These are phyloP conservation scores for Xylariaceae sp. DNA, from an alignment of 2,329 filamentous ascomycete genomes.

Conservation along the genomic window DNA sequence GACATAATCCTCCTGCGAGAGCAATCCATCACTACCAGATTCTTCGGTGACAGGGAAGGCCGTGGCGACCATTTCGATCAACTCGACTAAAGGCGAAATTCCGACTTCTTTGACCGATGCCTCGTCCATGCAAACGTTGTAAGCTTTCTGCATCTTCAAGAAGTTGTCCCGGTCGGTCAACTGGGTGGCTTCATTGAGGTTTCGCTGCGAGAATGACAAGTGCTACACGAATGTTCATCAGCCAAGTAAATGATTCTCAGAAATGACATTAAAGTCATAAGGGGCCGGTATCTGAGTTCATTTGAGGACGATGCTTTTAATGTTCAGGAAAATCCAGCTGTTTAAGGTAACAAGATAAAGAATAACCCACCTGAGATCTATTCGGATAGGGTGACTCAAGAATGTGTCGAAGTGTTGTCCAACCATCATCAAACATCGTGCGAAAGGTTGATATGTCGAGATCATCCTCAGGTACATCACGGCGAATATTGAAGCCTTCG, in stretches of 20 bases:
- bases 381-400: slow-evolving; percentile 50
- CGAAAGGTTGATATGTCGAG: slow-evolving; percentile 52
- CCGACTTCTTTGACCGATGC: slow-evolving; percentile 47
- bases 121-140: slow-evolving; percentile 60
- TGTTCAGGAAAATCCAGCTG: too few relatives aligned
- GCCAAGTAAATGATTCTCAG: too few relatives aligned
- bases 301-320: too few relatives aligned
- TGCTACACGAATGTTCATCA: too few relatives aligned
- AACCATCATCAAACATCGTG: slow-evolving; percentile 53
- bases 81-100: slow-evolving; percentile 44
- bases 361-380: slow-evolving; percentile 25
- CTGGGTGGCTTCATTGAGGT: slow-evolving; percentile 27
- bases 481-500: slow-evolving; percentile 55
- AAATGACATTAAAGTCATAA: too few relatives aligned
- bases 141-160: slow-evolving; percentile 55
- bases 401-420: slow-evolving; percentile 53
- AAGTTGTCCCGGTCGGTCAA: slow-evolving; percentile 55
- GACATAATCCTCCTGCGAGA: slow-evolving; percentile 19
- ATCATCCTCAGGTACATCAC: slow-evolving; percentile 59
- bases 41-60: slow-evolving; percentile 32
- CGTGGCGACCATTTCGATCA: slow-evolving; percentile 45
- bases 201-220: slow-evolving; percentile 39
- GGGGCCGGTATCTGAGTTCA: too few relatives aligned
- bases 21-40: slow-evolving; percentile 12
- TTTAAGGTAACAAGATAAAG: background rate